Evolutionary conservation across 2,329 filamentous ascomycete species (phyloP), one percentile per base, ranked within the genome.

Genomic region (Alternaria dauci): DNA sequence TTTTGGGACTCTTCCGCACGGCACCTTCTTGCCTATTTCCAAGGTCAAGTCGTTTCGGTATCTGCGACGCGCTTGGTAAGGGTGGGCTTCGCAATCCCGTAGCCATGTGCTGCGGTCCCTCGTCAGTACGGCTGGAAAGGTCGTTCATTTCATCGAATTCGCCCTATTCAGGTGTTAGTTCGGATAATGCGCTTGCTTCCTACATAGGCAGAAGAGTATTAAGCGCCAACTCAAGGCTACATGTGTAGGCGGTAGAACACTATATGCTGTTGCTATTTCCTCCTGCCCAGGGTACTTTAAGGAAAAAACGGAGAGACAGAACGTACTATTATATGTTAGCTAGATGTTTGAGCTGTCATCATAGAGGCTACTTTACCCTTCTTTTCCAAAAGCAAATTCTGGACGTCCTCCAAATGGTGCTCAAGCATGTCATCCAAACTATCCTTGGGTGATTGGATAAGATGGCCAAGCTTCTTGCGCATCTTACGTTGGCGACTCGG

Each of bases 391-490:
- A 89, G 78, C 68, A 81, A 79, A 9, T 79, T 69, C 52, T 80
- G 81, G 2, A 88, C 84, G 20, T 84, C 78, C 2, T 81, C 74
- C 59, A 82, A 79, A 71, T 88, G 85, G 58, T 81, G 76, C 18
- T 79, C 67, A 50, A 89, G 79, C 86, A 89, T 89, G 44, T 87
- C 83, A 60, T 84, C 84, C 42, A 88, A 76, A 1, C 79, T 78
- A 2, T 76, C 74, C 18, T 80, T 76, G 1, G 78, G 68, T 3
- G 84, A 86, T 55, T 80, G 76, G 16, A 82, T 69, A 9, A 89
- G 77, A 4, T 78, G 78, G 5, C 87, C 87, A 69, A 88, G 88
- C 55, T 86, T 84, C 71, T 85, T 87, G 30, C 84, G 84, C 5
- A 82, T 78, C 68, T 86, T 87, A 51, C 82, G 81, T 8, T 76